Conservation (phyloP, 1,284 basidiomycete genomes). For the Porodaedalea pini region DNA sequence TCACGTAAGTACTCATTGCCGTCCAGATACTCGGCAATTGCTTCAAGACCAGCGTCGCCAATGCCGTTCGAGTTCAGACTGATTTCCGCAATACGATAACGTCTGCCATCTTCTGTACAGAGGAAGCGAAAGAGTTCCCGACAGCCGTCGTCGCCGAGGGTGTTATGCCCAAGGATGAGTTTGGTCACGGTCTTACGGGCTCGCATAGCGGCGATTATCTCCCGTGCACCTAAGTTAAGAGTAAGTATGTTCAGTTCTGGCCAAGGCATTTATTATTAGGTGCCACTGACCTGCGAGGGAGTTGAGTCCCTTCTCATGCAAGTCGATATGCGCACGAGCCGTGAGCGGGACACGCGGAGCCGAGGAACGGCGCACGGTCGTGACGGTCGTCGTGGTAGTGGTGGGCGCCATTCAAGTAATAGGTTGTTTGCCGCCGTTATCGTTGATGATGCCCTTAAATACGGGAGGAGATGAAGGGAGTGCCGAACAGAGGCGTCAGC, state of each 20-base stretch:
- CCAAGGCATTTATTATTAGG: background rate
- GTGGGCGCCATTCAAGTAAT: background rate
- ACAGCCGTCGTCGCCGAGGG: slow-evolving; percentile 58
- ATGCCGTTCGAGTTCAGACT: slow-evolving; percentile 53
- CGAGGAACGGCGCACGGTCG: slow-evolving; percentile 16
- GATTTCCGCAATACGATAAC: slow-evolving; percentile 51
- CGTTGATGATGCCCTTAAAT: background rate
- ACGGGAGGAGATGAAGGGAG: background rate
- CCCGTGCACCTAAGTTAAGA: slow-evolving; percentile 41
- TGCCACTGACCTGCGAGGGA: slow-evolving; percentile 8
- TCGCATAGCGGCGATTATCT: slow-evolving; percentile 44
- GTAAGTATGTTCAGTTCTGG: no score
- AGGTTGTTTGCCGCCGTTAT: background rate
- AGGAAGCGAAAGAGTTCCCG: slow-evolving; percentile 54
- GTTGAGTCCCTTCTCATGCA: slow-evolving; percentile 18
- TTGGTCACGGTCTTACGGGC: slow-evolving; percentile 43
- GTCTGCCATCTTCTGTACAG: slow-evolving; percentile 42
- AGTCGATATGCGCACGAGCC: slow-evolving; percentile 15
- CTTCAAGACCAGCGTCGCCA: slow-evolving; percentile 50
- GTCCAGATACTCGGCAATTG: slow-evolving; percentile 50
- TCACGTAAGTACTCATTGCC: slow-evolving; percentile 44
- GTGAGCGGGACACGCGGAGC: slow-evolving; percentile 18
- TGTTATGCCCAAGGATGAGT: slow-evolving; percentile 55
- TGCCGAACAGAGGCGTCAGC: no score
- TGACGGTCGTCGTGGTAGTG: background rate